These are phyloP conservation scores for Yamadazyma jaroonii DNA, from an alignment of 1,139 yeast genomes.

Conservation along the genomic window DNA sequence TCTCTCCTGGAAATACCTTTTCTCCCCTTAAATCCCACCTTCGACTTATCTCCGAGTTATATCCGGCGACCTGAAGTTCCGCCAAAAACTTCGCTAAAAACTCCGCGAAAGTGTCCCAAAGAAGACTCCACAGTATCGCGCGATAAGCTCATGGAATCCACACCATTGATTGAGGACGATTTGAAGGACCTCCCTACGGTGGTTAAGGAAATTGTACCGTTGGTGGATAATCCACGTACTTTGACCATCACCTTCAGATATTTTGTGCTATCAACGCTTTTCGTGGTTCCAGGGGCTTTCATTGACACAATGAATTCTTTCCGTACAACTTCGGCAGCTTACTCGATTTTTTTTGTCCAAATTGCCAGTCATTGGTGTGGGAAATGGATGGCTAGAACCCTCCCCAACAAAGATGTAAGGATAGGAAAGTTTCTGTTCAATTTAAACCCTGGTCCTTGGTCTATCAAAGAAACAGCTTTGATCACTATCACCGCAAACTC, in stretches of 20 bases:
- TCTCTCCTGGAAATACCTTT: too few species aligned
- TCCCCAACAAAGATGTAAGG: slow-evolving; percentile 26
- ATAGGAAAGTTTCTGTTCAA: slow-evolving; percentile 20
- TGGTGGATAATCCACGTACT: slow-evolving; percentile 32
- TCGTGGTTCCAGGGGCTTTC: slow-evolving; percentile 48
- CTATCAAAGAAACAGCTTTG: slow-evolving; percentile 43
- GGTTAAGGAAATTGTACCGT: slow-evolving; percentile 32
- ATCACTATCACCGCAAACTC: slow-evolving; percentile 45
- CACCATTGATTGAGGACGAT: slow-evolving; percentile 12
- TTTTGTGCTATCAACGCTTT: slow-evolving; percentile 34
- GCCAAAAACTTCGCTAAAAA: too few species aligned
- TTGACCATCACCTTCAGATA: slow-evolving; percentile 43
- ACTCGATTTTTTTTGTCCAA: slow-evolving; percentile 46
- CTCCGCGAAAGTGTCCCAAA: too few species aligned
- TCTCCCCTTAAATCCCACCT: not conserved
- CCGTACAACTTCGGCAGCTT: slow-evolving; percentile 46
- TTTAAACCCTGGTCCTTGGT: slow-evolving; percentile 48
- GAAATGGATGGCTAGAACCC: slow-evolving; percentile 30
- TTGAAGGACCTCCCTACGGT: slow-evolving; percentile 24
- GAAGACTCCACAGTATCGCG: not conserved
- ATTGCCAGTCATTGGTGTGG: slow-evolving; percentile 45
- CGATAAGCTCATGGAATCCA: slow-evolving; percentile 2
- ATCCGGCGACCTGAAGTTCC: too few species aligned
- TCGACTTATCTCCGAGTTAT: too few species aligned
- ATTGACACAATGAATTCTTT: slow-evolving; percentile 47